phyloP scores from a whole-genome alignment of 2,329 filamentous ascomycete species.

The Fusarium sp. region DNA sequence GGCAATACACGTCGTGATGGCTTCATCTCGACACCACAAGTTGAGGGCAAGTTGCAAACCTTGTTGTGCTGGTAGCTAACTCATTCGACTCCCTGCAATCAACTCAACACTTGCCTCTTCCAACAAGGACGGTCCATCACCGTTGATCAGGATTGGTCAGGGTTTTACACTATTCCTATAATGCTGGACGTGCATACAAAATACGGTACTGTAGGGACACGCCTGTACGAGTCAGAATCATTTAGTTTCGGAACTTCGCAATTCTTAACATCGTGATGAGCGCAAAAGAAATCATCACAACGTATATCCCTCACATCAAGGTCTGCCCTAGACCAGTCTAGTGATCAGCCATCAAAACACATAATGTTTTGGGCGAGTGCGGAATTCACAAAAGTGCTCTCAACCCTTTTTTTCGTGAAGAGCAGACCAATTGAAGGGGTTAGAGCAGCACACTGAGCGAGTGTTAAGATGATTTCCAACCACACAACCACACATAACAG shows the following conservation, averaged over 20 bases:
- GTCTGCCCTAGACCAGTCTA: conserved; percentile 23
- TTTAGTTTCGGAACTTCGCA: conserved; percentile 36
- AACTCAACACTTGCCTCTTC: not conserved
- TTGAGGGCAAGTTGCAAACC: not conserved
- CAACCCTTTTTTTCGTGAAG: conserved; percentile 25
- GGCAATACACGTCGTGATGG: conserved; percentile 29
- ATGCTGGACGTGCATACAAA: not conserved
- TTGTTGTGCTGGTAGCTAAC: conserved; percentile 4
- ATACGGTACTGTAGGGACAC: not conserved
- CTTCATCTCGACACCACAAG: conserved; percentile 28
- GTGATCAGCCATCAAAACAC: conserved; percentile 32
- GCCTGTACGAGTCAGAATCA: conserved; percentile 38
- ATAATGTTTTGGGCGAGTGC: conserved; percentile 13
- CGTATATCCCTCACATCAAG: conserved; percentile 19
- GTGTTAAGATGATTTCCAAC: conserved; percentile 19
- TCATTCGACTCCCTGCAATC: not conserved
- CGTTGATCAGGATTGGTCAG: conserved; percentile 5
- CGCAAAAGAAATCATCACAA: conserved; percentile 12
- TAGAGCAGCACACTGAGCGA: conserved; percentile 25
- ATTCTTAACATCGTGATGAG: conserved; percentile 31
- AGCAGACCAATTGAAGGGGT: conserved; percentile 27
- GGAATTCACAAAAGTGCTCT: conserved; percentile 31
- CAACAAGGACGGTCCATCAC: not conserved
- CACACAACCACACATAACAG: conserved; percentile 25
- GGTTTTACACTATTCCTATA: conserved; percentile 10